A percentile compares a stretch with the other conserved stretches of the same genome.
These are phyloP conservation scores for Paulownia fortunei DNA, from an alignment of 257 asterid species.

Conservation along the genomic window DNA sequence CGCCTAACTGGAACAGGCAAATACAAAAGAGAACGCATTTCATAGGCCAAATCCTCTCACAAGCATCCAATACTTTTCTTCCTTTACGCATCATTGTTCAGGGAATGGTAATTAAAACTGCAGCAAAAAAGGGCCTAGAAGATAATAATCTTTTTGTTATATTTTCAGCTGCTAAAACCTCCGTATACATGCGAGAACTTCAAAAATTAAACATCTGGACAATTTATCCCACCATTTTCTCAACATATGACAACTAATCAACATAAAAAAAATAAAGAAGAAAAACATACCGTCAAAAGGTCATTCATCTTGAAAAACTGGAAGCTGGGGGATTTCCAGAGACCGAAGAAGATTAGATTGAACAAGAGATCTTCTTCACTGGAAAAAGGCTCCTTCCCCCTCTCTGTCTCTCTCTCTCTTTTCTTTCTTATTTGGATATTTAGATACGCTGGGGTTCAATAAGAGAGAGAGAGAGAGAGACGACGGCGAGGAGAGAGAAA, in stretches of 20 bases:
- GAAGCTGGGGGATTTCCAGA: slow-evolving; percentile 34
- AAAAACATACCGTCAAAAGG: slow-evolving; percentile 57
- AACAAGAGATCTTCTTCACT: slow-evolving; percentile 18
- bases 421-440: background rate
- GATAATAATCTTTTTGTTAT: background rate
- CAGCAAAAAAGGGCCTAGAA: background rate
- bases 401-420: background rate
- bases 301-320: slow-evolving; percentile 58
- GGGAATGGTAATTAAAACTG: background rate
- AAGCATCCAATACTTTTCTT: background rate
- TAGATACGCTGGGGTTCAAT: slow-evolving; percentile 12
- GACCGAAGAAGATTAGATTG: slow-evolving; percentile 26
- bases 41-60: background rate
- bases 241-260: background rate
- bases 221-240: background rate
- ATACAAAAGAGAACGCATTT: background rate
- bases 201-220: background rate
- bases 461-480: slow-evolving; percentile 27
- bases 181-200: slow-evolving; percentile 7
- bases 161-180: slow-evolving; percentile 26
- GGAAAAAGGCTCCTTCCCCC: slow-evolving; percentile 6
- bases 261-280: background rate
- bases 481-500: slow-evolving; percentile 1
- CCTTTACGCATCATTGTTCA: background rate
- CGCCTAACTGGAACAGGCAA: slow-evolving; percentile 6